Evolutionary conservation across 73 alveolate species (phyloP).

Genomic region (Durusdinium trenchii): DNA sequence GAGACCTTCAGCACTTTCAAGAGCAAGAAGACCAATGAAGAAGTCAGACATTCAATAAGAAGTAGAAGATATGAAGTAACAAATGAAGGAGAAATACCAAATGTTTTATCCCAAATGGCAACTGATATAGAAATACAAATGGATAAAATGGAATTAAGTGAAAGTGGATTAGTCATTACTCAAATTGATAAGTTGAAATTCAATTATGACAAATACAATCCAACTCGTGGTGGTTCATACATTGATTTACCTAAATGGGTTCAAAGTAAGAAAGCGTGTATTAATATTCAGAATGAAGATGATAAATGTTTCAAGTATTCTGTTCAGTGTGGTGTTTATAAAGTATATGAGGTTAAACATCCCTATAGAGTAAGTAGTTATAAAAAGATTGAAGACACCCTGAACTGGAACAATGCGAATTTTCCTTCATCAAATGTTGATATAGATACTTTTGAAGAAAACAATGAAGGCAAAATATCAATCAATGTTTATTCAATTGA

Average conservation of each 20-base stretch:
- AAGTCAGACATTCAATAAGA: neutral
- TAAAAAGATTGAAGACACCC: neutral
- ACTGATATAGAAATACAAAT: slow-evolving; percentile 1
- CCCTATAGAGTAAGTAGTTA: neutral
- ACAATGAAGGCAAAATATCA: neutral
- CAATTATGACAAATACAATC: slow-evolving; percentile 8
- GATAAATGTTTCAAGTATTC: neutral
- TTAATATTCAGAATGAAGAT: slow-evolving; percentile 19
- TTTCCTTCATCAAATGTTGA: slow-evolving; percentile 51
- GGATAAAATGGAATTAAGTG: neutral
- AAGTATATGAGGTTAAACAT: neutral
- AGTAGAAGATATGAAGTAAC: neutral
- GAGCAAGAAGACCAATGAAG: neutral
- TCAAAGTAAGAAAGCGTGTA: slow-evolving; percentile 18
- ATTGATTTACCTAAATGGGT: neutral
- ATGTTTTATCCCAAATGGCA: neutral
- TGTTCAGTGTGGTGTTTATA: neutral
- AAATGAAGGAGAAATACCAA: neutral
- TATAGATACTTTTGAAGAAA: slow-evolving; percentile 40
- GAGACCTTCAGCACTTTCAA: neutral
- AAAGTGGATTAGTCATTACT: neutral
- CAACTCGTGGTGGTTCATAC: slow-evolving; percentile 27
- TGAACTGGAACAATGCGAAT: neutral
- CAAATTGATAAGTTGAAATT: neutral
- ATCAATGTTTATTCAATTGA: neutral